Evolutionary conservation across 73 alveolate species (phyloP), one percentile per base, ranked within the genome.

Genomic region (Paraurostyla sp.): DNA sequence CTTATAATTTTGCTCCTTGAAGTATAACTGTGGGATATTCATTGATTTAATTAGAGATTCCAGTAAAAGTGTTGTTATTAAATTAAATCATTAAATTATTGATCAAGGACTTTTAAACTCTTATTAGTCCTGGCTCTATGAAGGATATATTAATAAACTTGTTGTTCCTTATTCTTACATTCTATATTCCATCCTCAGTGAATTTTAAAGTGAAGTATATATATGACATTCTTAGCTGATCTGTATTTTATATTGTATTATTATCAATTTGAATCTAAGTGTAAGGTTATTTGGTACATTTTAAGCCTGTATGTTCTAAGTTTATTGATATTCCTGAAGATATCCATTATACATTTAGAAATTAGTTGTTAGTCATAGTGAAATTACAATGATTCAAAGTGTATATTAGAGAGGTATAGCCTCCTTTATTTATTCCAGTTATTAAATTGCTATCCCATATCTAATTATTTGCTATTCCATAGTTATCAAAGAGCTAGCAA

Each of bases 241-340:
- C 87, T 13, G 48, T 23, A 36, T 73, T 73, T 6, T 2, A 27
- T 6, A 73, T 9, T 2, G 87, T 13, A 36, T 73, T 73, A 50
- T 73, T 73, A 16, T 73, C 7, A 27, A 73, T 73, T 15, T 25
- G 41, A 9, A 30, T 6, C 42, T 50, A 52, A 1, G 87, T 73
- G 52, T 16, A 73, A 6, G 87, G 87, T 29, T 45, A 52, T 50
- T 45, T n/a, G 1, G 87, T 50, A 27, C 87, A 73, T 50, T 73
- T 73, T 36, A 73, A 48, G 71, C 33, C 30, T 16, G 46, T 50
- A 45, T 73, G 87, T 49, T 73, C 87, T n/a, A 73, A 13, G 18
- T 51, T 73, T 3, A 73, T 73, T 23, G 71, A 73, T 23, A 73
- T 73, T 13, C 46, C 73, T 1, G 87, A 45, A 73, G 41, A 48